phyloP scores from a whole-genome alignment of 2,329 filamentous ascomycete genomes.

The Myriangium duriaei region DNA sequence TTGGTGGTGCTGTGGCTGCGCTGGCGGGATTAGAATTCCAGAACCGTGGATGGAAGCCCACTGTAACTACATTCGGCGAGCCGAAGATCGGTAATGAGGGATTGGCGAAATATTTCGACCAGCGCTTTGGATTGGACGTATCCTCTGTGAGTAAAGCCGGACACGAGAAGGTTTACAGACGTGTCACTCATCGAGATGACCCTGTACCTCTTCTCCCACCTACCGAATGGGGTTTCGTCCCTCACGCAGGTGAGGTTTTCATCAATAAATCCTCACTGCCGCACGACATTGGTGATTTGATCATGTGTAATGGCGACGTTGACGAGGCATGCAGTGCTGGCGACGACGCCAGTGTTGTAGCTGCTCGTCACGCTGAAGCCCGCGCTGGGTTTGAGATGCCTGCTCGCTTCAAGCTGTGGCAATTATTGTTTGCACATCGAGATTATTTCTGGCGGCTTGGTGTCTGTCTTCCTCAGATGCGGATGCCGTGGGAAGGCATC shows the following conservation, averaged over 20 bases:
- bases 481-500: not conserved
- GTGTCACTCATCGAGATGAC: constrained; percentile 76
- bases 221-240: constrained; percentile 73
- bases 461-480: constrained; percentile 58
- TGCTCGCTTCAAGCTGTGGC: constrained; percentile 67
- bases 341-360: constrained; percentile 28
- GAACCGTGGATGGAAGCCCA: constrained; percentile 60
- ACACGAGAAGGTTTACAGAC: constrained; percentile 45
- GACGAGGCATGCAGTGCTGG: constrained; percentile 62
- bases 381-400: constrained; percentile 21
- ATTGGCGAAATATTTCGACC: constrained; percentile 42
- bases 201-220: constrained; percentile 81
- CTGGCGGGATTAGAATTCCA: constrained; percentile 75
- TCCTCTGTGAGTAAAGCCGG: not conserved
- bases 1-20: constrained; percentile 83
- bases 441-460: constrained; percentile 96
- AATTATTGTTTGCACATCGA: constrained; percentile 82
- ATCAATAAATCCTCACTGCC: constrained; percentile 62
- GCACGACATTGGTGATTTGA: constrained; percentile 56
- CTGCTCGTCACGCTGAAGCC: constrained; percentile 4
- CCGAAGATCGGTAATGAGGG: constrained; percentile 50
- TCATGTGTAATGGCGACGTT: constrained; percentile 55
- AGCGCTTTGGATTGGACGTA: constrained; percentile 31
- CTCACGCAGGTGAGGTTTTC: constrained; percentile 79
- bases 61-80: constrained; percentile 86